Base-by-base conservation (phyloP, 805 yeast species). In the Osmozyma mogii region DNA sequence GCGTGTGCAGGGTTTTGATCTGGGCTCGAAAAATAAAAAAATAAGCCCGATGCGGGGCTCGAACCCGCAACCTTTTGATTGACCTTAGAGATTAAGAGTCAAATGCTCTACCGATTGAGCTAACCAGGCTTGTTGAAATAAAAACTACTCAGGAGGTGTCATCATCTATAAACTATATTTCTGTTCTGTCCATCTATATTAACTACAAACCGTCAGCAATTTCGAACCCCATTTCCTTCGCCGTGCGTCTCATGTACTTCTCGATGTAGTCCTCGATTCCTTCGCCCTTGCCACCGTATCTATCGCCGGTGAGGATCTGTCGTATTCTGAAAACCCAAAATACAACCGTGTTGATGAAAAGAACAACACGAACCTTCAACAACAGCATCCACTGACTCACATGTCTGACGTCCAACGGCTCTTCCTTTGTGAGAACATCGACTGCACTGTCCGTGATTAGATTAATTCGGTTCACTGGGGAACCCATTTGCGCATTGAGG, bases 401-500 rank as follows among this genome's bases (percentile, higher is more conserved):
- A 18, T 9, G 20, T 18, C 20, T 9, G 20, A 24, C 14, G 14
- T 40, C 19, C 27, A 49, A 37, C 6, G 49, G 35, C 29, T 17
- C 22, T 24, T 10, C 9, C 19, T 27, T 29, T 14, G 22, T 8
- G 10, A 17, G 22, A 21, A 22, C 22, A 10, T 44, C 41, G 11
- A 64, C 46, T 18, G 84, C 84, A 42, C 72, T 75, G 10, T 59
- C 52, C 0, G 83, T 82, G 31, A 82, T 58, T 17, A 78, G 47
- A 34, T 75, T 76, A 40, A 82, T 55, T 34, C 92, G 62, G 49
- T 82, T 82, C n/a, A 80, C 78, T 0, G 88, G 89, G 10, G 84
- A 71, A 4, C 79, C 84, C 47, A 70, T 72, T 20, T 57, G 58
- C 40, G 72, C 74, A 49, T 83, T 82, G 38, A 78, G 52, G 15